Percentiles rank a stretch among this genome's conserved stretches.
Evolutionary conservation across 176 grass and related monocot species (phyloP).

Genomic region (Hsuehochloa calcarea): DNA sequence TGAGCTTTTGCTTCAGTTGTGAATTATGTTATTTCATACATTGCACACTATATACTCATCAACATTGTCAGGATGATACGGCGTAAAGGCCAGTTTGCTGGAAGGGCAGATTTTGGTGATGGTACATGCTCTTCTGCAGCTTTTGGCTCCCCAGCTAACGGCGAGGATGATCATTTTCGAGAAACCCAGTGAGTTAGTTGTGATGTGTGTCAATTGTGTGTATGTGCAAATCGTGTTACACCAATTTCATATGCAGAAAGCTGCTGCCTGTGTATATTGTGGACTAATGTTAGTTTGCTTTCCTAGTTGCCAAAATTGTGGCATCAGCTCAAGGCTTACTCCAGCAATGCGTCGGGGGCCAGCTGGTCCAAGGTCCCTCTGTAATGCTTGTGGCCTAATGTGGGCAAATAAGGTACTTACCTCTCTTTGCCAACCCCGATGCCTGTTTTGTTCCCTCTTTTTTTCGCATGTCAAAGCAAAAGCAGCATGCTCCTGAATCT

Average conservation of each 20-base stretch:
- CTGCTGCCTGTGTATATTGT: neutral
- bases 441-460: neutral
- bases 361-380: slow-evolving; percentile 65
- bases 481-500: neutral
- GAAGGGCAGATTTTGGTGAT: slow-evolving; percentile 46
- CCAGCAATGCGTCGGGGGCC: slow-evolving; percentile 72
- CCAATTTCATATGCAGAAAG: slow-evolving; percentile 8
- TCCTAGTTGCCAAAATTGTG: slow-evolving; percentile 69
- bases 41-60: slow-evolving; percentile 20
- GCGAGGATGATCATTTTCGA: slow-evolving; percentile 46
- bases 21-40: slow-evolving; percentile 18
- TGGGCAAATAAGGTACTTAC: slow-evolving; percentile 66
- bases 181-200: slow-evolving; percentile 52
- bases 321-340: slow-evolving; percentile 58
- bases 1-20: neutral
- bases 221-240: slow-evolving; percentile 19
- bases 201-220: slow-evolving; percentile 12
- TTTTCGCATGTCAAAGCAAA: slow-evolving; percentile 5
- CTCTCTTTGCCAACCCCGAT: slow-evolving; percentile 18
- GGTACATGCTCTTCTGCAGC: slow-evolving; percentile 41
- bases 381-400: slow-evolving; percentile 70
- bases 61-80: slow-evolving; percentile 52
- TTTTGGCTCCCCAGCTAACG: slow-evolving; percentile 27
- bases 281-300: slow-evolving; percentile 31
- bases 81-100: slow-evolving; percentile 62